Base-by-base conservation (phyloP, 2,329 filamentous ascomycete genomes). In the Lomentospora prolificans region DNA sequence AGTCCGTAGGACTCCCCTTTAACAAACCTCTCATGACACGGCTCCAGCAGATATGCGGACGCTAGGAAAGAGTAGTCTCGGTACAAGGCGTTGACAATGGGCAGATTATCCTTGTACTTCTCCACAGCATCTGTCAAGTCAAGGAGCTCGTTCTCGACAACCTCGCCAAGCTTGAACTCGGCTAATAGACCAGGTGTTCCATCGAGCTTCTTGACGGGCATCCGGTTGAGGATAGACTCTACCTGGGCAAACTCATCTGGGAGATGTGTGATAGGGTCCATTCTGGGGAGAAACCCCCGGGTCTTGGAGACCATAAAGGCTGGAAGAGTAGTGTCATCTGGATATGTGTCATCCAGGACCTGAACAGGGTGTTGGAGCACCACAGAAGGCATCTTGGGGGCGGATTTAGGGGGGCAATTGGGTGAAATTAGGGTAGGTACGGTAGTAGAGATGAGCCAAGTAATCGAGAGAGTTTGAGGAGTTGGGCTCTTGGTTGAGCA, bases 51-150 rank as follows among this genome's bases (percentile, higher is more conserved):
- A 67, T 95, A 96, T 0, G 90, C 88, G 24, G 89, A 95, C 4
- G 90, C 87, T 28, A 96, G 73, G 76, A 96, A 96, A 12, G 87
- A 88, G 69, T 96, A 96, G 73, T 96, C 91, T 19, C 91, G 80
- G 69, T 96, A 96, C 51, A 95, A 73, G 31, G 90, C 90, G 64
- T 91, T 94, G 75, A 95, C 84, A 58, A 89, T 73, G 14, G 86
- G 86, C 39, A 92, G 77, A 70, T 96, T 85, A 59, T 84, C 74
- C 62, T 80, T 76, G 62, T 87, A 86, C 69, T 82, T 82, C 64
- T 94, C 86, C 57, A 96, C 79, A 61, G 81, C 77, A 4, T 76
- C 76, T 1, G 86, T 88, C 51, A 96, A 75, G 69, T 96, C 88
- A 14, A 89, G 86, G 51, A 96, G 79, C 59, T 84, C 82, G n/a